Conservation (phyloP, 371 early-diverging fungal genomes). For the Mucor irregularis region DNA sequence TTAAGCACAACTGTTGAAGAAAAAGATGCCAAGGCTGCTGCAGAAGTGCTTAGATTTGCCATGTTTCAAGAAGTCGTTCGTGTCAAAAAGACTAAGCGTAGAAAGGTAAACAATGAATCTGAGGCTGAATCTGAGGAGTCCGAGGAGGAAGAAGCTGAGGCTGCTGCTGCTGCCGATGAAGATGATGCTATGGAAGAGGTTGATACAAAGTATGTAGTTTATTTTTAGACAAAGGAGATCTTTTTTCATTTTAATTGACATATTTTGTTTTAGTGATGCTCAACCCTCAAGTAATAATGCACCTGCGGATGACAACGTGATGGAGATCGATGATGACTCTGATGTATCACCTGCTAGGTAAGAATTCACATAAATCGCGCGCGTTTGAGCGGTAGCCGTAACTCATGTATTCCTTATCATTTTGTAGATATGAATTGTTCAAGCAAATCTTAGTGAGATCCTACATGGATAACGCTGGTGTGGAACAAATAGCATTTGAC, state of each 20-base stretch:
- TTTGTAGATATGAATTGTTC: constrained; percentile 34
- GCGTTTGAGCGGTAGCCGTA: too few species aligned
- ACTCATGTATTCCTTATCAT: not conserved
- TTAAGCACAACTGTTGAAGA: constrained; percentile 81
- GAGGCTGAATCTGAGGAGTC: constrained; percentile 32
- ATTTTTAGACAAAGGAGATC: not conserved
- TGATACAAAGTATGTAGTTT: constrained; percentile 6
- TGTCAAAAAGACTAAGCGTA: constrained; percentile 55
- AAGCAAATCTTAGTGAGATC: constrained; percentile 25
- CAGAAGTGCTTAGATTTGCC: constrained; percentile 84
- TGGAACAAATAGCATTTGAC: constrained; percentile 33
- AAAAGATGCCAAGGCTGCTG: constrained; percentile 87
- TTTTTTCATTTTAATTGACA: not conserved
- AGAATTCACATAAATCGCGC: not conserved
- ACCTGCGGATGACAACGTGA: not conserved
- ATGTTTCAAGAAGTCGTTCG: constrained; percentile 87
- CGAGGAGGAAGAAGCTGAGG: constrained; percentile 37
- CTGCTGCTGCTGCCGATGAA: constrained; percentile 11
- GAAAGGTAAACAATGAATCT: constrained; percentile 35
- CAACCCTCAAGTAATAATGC: not conserved
- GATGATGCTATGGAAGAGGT: constrained; percentile 31
- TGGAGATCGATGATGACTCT: not conserved
- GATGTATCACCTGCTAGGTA: not conserved
- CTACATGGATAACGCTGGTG: not conserved
- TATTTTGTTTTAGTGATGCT: not conserved